A percentile compares a stretch with the other conserved stretches of the same genome.
phyloP scores from a whole-genome alignment of 331 rosid species.

The Quercus phellos region DNA sequence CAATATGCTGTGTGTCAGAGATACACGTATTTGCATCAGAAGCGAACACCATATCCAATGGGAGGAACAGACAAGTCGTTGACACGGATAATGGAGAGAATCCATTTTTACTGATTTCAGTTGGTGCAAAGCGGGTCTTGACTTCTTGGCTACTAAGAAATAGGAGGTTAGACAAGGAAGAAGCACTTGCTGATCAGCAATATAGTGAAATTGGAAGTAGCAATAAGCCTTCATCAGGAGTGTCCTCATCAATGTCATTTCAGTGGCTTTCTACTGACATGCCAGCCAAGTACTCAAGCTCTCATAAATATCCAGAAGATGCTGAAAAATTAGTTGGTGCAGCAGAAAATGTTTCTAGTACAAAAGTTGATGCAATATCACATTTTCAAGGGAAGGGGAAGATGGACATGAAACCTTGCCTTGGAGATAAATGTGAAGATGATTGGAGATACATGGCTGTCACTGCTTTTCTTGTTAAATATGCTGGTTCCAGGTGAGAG shows the following conservation, averaged over 20 bases:
- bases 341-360: conserved; percentile 30
- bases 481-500: conserved; percentile 66
- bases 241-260: conserved; percentile 65
- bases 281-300: conserved; percentile 63
- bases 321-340: conserved; percentile 23
- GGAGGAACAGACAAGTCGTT: conserved; percentile 16
- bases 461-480: conserved; percentile 83
- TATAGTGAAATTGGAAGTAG: conserved; percentile 30
- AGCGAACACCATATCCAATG: conserved; percentile 14
- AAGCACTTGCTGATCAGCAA: conserved; percentile 25
- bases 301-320: conserved; percentile 32
- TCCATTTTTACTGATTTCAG: conserved; percentile 70
- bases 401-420: conserved; percentile 25
- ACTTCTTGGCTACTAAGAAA: conserved; percentile 83
- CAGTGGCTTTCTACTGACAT: conserved; percentile 98
- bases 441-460: conserved; percentile 97
- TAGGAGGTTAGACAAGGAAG: conserved; percentile 37
- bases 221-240: conserved; percentile 24
- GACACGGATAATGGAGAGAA: conserved; percentile 37
- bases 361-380: conserved; percentile 27
- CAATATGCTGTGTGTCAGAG: conserved; percentile 72
- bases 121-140: conserved; percentile 93
- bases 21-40: conserved; percentile 47
- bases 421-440: conserved; percentile 63
- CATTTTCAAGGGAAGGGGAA: conserved; percentile 33